Evolutionary conservation across 1,139 yeast genomes (phyloP).

Genomic region (Hansenula sp.): DNA sequence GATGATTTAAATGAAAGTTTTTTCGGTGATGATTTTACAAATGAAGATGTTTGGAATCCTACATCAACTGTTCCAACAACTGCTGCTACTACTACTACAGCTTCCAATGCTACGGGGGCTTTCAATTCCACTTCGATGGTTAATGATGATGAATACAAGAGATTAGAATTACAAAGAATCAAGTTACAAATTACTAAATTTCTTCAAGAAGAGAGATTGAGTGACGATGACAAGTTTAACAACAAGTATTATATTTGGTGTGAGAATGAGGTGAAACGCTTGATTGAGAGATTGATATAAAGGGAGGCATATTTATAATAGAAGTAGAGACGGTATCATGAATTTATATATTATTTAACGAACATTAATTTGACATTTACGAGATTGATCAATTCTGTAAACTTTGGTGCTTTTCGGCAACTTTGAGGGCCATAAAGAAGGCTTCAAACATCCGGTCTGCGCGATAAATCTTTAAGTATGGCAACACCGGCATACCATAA

Average conservation of each 20-base stretch:
- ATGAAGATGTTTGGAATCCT: slow-evolving; percentile 3
- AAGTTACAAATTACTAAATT: slow-evolving; percentile 22
- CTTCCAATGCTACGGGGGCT: slow-evolving; percentile 2
- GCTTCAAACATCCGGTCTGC: no score
- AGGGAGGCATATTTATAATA: neutral
- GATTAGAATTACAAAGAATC: slow-evolving; percentile 22
- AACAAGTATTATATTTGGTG: slow-evolving; percentile 21
- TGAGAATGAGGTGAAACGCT: slow-evolving; percentile 22
- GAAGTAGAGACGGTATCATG: no score
- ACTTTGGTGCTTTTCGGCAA: no score
- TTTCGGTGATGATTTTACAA: neutral
- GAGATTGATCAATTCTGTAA: no score
- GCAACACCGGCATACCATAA: no score
- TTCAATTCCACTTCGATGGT: no score
- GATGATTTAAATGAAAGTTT: neutral
- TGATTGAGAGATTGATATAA: slow-evolving; percentile 18
- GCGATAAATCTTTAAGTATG: no score
- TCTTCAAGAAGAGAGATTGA: slow-evolving; percentile 21
- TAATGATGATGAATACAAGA: slow-evolving; percentile 21
- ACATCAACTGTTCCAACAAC: neutral
- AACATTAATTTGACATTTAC: no score
- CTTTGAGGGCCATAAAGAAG: no score
- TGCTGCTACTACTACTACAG: neutral
- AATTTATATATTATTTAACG: no score
- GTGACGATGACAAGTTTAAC: slow-evolving; percentile 23